A percentile compares a stretch with the other conserved stretches of the same genome.
These are phyloP conservation scores for Bryum argenteum DNA, from an alignment of 225 moss, liverwort and hornwort species.

Conservation along the genomic window DNA sequence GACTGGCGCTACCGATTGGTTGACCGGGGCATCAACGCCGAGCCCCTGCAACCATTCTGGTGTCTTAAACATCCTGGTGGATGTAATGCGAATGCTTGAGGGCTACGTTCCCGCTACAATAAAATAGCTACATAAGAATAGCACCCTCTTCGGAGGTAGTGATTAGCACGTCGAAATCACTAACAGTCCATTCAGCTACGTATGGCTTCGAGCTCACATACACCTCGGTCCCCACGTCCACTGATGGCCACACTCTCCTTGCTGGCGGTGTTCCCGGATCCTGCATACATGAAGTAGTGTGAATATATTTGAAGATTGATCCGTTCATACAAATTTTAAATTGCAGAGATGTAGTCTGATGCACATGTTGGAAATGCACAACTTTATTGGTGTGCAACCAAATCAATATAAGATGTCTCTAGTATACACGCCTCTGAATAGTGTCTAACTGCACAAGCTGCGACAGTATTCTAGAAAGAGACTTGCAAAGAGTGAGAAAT, in stretches of 20 bases:
- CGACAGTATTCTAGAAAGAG: background rate
- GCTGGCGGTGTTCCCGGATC: slow-evolving; percentile 76
- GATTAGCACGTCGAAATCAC: slow-evolving; percentile 72
- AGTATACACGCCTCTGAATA: no score
- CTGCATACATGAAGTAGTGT: slow-evolving; percentile 44
- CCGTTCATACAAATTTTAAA: background rate
- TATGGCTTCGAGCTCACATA: slow-evolving; percentile 49
- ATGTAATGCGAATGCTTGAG: slow-evolving; percentile 58
- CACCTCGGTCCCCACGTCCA: slow-evolving; percentile 87
- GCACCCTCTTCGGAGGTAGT: slow-evolving; percentile 9
- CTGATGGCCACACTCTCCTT: slow-evolving; percentile 70
- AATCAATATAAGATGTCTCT: no score
- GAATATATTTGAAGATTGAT: slow-evolving; percentile 5
- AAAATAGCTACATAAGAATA: slow-evolving; percentile 2
- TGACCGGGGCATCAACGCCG: slow-evolving; percentile 68
- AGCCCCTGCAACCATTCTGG: slow-evolving; percentile 80
- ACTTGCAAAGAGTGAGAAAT: background rate
- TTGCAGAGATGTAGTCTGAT: background rate
- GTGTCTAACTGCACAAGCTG: background rate
- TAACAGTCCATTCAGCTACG: slow-evolving; percentile 81
- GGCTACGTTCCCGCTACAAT: background rate
- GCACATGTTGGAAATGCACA: background rate
- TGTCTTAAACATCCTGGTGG: slow-evolving; percentile 70
- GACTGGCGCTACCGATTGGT: slow-evolving; percentile 77
- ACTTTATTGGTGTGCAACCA: background rate